Conservation (phyloP, 2,329 filamentous ascomycete genomes). For the Fusarium sp. region DNA sequence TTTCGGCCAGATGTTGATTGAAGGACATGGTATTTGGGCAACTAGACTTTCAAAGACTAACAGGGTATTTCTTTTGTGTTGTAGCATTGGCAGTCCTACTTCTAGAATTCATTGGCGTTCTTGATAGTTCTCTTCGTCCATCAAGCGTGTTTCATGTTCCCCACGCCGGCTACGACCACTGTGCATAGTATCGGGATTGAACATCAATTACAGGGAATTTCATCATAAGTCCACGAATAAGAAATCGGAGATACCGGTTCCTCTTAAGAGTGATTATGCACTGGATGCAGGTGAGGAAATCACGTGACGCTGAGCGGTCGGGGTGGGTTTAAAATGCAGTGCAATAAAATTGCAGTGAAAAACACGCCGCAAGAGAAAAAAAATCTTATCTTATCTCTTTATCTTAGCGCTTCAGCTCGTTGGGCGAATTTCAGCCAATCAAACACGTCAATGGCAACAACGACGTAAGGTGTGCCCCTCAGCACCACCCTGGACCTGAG, state of each 20-base stretch:
- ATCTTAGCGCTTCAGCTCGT: background rate
- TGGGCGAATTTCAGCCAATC: background rate
- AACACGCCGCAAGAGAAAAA: no score
- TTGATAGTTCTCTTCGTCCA: background rate
- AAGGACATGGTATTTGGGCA: background rate
- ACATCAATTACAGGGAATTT: background rate
- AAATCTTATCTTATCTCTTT: background rate
- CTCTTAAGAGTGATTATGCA: background rate
- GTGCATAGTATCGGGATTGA: background rate
- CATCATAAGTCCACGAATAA: background rate
- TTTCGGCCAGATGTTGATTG: background rate
- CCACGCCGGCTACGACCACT: background rate
- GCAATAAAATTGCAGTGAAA: no score
- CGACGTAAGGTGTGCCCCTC: background rate
- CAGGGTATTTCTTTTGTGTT: background rate
- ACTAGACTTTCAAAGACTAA: background rate
- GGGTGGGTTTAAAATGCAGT: background rate
- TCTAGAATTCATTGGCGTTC: background rate
- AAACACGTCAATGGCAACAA: background rate
- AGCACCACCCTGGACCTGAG: background rate
- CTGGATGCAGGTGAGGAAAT: accelerated
- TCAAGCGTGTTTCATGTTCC: background rate
- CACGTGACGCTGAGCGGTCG: background rate
- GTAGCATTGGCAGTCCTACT: background rate
- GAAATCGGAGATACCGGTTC: background rate